Base-by-base conservation (phyloP, 2,329 filamentous ascomycete species). In the Dactylellina haptotyla region DNA sequence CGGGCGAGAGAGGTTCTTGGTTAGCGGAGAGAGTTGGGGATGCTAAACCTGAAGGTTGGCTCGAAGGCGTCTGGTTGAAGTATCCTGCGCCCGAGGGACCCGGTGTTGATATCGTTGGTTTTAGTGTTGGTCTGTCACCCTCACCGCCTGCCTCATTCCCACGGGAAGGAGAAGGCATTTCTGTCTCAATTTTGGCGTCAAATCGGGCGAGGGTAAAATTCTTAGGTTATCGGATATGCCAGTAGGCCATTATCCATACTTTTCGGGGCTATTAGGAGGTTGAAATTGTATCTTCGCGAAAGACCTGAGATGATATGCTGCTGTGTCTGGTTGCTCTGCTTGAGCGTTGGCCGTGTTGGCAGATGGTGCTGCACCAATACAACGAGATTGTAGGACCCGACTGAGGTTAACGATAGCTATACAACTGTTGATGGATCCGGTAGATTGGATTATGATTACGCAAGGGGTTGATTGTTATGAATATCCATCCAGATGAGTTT, bases 1-100 rank as follows among this genome's bases (percentile, higher is more conserved):
- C 75, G 46, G 70, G 70, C 3, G 70, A 75, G 32, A 75, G 63
- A 39, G 51, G 63, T 18, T 69, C 69, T 34, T 16, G n/a, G 9
- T 51, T 30, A 14, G 48, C 48, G 26, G 56, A 66, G 16, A 62
- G 14, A 8, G 46, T 56, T 9, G 61, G 61, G n/a, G 69, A 73
- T 4, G 20, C 46, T 34, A 53, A 23, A 45, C 54, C 46, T 32
- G 61, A 48, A 41, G 39, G 39, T 14, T 53, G 32, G n/a, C 20
- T 64, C 28, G 58, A 51, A 23, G 6, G 2, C 16, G 30, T 2
- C 4, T 61, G 67, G 18, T n/a, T 59, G 26, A 66, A 61, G 25
- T 61, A 51, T 6, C 37, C 56, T 20, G 54, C 57, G 43, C 18
- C 30, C 9, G 54, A 51, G 5, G 28, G 16, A 32, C 39, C 30